These are phyloP conservation scores for Fusarium tanahbumbuense DNA, from an alignment of 2,329 filamentous ascomycete genomes.

Conservation along the genomic window DNA sequence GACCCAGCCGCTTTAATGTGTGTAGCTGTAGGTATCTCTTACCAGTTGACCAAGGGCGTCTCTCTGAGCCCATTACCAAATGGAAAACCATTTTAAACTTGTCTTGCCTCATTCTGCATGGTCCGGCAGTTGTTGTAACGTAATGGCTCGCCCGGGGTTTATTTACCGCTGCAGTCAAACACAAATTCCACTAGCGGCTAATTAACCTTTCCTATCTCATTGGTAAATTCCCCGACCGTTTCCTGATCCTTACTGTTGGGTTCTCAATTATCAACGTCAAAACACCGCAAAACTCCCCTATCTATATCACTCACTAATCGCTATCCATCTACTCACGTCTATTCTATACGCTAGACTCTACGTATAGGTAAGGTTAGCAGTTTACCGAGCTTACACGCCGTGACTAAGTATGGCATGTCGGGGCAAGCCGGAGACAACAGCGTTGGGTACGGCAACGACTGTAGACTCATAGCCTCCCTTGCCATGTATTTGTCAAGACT, in stretches of 20 bases:
- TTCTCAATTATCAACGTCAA: slow-evolving; percentile 21
- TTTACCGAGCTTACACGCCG: not conserved
- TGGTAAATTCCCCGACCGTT: slow-evolving; percentile 27
- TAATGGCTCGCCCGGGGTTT: slow-evolving; percentile 45
- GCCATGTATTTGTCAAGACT: slow-evolving; percentile 8
- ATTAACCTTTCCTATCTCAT: slow-evolving; percentile 40
- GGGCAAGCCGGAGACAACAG: not conserved
- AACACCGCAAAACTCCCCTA: slow-evolving; percentile 32
- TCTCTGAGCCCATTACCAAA: slow-evolving; percentile 48
- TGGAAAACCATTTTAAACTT: slow-evolving; percentile 42
- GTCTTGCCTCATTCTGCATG: slow-evolving; percentile 49
- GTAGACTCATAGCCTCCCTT: not conserved
- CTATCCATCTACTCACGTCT: slow-evolving; percentile 42
- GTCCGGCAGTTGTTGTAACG: slow-evolving; percentile 48
- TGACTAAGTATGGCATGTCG: not conserved
- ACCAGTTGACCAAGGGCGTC: slow-evolving; percentile 39
- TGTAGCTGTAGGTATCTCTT: slow-evolving; percentile 16
- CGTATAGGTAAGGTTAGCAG: not conserved
- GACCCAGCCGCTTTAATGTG: rapidly evolving
- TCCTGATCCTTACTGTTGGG: slow-evolving; percentile 12
- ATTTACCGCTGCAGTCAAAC: slow-evolving; percentile 31
- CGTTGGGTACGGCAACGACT: not conserved
- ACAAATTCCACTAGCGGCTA: slow-evolving; percentile 32
- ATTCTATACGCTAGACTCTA: slow-evolving; percentile 17
- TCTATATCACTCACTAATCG: slow-evolving; percentile 10